Percentiles rank a stretch among this genome's conserved stretches.
phyloP scores from a whole-genome alignment of 768 basidiomycete species.

The Lentinula sp. region DNA sequence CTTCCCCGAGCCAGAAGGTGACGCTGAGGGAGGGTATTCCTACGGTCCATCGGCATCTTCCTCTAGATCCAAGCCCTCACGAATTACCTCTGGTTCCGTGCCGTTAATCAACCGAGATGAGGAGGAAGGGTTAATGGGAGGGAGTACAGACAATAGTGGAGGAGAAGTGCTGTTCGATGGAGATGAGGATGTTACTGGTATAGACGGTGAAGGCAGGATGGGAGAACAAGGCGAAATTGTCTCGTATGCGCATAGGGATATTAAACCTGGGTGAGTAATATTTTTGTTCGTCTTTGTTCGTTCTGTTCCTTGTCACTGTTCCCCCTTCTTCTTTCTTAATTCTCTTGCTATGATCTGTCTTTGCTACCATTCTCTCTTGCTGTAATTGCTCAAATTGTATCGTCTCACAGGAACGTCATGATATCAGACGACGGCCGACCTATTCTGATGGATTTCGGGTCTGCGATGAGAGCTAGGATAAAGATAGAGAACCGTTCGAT shows the following conservation, averaged over 20 bases:
- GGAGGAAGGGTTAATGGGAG: conserved; percentile 54
- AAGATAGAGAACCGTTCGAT: conserved; percentile 76
- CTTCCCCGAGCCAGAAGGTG: conserved; percentile 72
- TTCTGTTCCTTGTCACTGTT: not conserved
- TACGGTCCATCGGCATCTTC: conserved; percentile 34
- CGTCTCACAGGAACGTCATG: conserved; percentile 82
- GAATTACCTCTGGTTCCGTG: not conserved
- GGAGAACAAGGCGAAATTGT: conserved; percentile 47
- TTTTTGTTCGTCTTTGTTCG: not conserved
- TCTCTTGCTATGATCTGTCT: not conserved
- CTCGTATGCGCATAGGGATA: conserved; percentile 93
- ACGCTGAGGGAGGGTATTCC: conserved; percentile 69
- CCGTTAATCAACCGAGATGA: conserved; percentile 22
- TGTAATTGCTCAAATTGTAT: not conserved
- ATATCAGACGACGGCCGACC: conserved; percentile 88
- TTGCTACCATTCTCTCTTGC: not conserved
- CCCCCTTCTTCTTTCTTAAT: not conserved
- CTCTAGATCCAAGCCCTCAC: not conserved
- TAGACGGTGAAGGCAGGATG: conserved; percentile 28
- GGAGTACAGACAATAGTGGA: conserved; percentile 44
- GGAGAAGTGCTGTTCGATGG: conserved; percentile 72
- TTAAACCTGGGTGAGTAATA: conserved; percentile 83
- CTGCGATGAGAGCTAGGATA: conserved; percentile 81
- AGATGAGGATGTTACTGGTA: conserved; percentile 58
- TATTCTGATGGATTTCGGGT: conserved; percentile 98